These are phyloP conservation scores for Xylaria longipes DNA, from an alignment of 495 filamentous ascomycete species.

Conservation along the genomic window DNA sequence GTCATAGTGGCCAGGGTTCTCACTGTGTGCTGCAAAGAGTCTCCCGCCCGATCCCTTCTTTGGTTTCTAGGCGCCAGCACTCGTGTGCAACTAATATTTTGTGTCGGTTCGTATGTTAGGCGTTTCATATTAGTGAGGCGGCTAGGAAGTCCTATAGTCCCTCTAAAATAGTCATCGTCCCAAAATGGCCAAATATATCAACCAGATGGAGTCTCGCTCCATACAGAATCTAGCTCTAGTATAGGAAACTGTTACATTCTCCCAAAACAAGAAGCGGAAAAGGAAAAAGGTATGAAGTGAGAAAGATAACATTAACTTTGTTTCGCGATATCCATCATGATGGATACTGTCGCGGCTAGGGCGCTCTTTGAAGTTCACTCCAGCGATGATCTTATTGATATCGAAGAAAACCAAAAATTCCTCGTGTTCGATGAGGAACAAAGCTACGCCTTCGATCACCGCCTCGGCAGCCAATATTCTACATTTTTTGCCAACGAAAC, in stretches of 20 bases:
- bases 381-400: background rate
- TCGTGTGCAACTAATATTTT: background rate
- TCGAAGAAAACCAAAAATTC: background rate
- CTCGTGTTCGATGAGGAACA: background rate
- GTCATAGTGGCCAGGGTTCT: background rate
- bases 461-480: background rate
- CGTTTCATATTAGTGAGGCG: constrained; percentile 7
- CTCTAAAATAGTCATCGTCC: background rate
- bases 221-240: background rate
- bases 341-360: background rate
- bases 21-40: background rate
- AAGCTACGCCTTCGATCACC: background rate
- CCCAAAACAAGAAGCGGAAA: background rate
- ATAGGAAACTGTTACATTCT: background rate
- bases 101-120: background rate
- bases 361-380: background rate
- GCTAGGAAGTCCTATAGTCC: background rate
- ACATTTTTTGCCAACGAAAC: background rate
- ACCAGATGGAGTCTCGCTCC: background rate
- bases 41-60: background rate
- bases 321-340: background rate
- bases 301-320: background rate
- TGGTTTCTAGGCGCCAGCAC: background rate
- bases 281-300: background rate
- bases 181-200: background rate